Base-by-base conservation (phyloP, 805 yeast genomes). In the Teunomyces kruisii region DNA sequence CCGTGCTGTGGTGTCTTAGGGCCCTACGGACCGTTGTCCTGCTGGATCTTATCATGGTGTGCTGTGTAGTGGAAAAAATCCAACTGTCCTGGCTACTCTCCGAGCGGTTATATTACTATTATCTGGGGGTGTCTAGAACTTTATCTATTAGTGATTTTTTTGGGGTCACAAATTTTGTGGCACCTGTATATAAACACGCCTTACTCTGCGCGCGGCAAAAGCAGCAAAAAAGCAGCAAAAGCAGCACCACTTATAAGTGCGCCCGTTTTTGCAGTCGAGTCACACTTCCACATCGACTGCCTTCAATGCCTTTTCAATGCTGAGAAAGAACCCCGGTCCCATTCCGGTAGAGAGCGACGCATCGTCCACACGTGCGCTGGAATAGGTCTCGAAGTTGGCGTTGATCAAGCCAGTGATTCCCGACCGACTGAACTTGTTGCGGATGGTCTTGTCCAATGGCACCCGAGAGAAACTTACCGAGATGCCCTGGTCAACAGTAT, bases 391-490 rank as follows among this genome's bases (percentile, higher is more conserved):
- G 39, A 44, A 53, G 15, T 46, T 46, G 16, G 45, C 43, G 39
- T 66, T 65, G 27, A 67, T 60, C 36, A 62, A 40, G 4, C 47
- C 40, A 3, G 59, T 54, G 24, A 88, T 79, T 1, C 90, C 91
- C 6, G 91, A 77, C 31, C 62, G 62, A 17, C 54, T 61, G 31
- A 89, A 62, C 45, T 80, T 65, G n/a, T 65, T 61, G 33, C 83
- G 65, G n/a, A 87, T 68, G 2, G 61, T 60, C 8, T 52, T 55
- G 41, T 67, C 72, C 5, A 75, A 63, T 4, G 88, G 77, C 7
- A 86, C 79, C 16, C 90, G 71, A 6, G 84, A 72, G 46, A 89
- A 77, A 35, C 79, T 75, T 3, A 88, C 84, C 7, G 66, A 62
- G 6, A 86, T 80, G 2, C 72, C 72, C 39, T 84, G 71, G 13